Evolutionary conservation across 805 yeast species (phyloP).

Genomic region (Nakazawaea holstii): DNA sequence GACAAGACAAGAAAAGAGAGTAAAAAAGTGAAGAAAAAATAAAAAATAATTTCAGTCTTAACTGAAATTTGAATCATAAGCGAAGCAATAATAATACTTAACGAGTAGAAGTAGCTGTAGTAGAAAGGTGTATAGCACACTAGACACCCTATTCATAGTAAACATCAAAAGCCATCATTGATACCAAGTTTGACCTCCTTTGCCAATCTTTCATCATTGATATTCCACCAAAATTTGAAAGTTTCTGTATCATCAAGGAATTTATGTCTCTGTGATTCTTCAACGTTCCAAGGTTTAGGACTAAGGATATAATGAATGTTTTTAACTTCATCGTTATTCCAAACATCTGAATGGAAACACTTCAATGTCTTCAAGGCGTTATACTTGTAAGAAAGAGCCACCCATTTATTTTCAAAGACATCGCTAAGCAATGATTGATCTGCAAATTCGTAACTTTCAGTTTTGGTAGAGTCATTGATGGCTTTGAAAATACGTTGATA

Average conservation of each 20-base stretch:
- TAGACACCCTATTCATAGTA: not conserved
- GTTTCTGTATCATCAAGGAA: conserved; percentile 38
- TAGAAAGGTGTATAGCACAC: not conserved
- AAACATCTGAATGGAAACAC: conserved; percentile 37
- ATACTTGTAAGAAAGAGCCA: conserved; percentile 45
- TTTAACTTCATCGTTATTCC: conserved; percentile 44
- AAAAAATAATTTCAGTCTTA: no score
- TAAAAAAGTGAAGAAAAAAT: no score
- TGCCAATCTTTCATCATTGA: conserved; percentile 31
- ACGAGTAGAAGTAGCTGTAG: not conserved
- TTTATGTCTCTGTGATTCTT: conserved; percentile 15
- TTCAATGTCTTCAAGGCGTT: conserved; percentile 52
- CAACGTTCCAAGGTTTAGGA: conserved; percentile 58
- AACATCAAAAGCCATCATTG: conserved; percentile 3
- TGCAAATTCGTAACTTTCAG: conserved; percentile 44
- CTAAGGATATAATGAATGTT: conserved; percentile 52
- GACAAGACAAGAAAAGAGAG: no score
- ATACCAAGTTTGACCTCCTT: conserved; percentile 10
- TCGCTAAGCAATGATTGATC: conserved; percentile 55
- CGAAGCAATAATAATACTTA: no score
- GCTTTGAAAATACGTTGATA: conserved; percentile 37
- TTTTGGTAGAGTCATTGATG: conserved; percentile 30
- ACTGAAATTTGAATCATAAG: no score
- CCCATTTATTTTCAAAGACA: conserved; percentile 45
- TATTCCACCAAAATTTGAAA: conserved; percentile 45